Evolutionary conservation across 352 stramenopile genomes (phyloP).

Genomic region (Phytophthora sojae): DNA sequence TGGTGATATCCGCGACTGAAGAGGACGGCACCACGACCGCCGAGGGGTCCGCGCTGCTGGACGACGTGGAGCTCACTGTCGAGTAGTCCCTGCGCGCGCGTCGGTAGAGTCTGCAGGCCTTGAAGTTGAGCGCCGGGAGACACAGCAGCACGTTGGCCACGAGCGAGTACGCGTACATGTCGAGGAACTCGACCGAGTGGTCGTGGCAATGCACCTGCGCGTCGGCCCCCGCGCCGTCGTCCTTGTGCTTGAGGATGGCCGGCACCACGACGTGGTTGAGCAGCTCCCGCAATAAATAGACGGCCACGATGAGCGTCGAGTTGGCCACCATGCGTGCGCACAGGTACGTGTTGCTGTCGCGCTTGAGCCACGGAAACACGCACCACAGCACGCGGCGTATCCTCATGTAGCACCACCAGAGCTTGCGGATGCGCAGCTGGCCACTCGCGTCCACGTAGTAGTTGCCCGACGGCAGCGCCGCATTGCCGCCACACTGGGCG

Average conservation of each 20-base stretch:
- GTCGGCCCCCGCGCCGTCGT: conserved; percentile 27
- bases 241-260: conserved; percentile 41
- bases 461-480: conserved; percentile 50
- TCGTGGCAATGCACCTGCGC: conserved; percentile 45
- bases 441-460: conserved; percentile 71
- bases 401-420: conserved; percentile 69
- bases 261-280: conserved; percentile 58
- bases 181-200: conserved; percentile 69
- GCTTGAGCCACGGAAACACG: conserved; percentile 67
- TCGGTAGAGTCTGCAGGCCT: conserved; percentile 61
- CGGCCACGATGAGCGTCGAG: conserved; percentile 68
- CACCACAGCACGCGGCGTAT: conserved; percentile 52
- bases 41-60: conserved; percentile 24
- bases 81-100: conserved; percentile 27
- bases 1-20: conserved; percentile 39
- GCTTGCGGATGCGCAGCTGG: conserved; percentile 52
- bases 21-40: conserved; percentile 38
- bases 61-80: conserved; percentile 37
- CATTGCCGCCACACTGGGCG: neutral
- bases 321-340: conserved; percentile 79
- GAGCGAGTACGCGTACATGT: conserved; percentile 72
- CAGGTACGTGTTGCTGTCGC: conserved; percentile 84
- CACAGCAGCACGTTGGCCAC: conserved; percentile 71
- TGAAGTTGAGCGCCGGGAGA: conserved; percentile 71
- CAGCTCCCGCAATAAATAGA: conserved; percentile 62